Conservation (phyloP, 2,329 filamentous ascomycete genomes). For the Colletotrichum aenigma region DNA sequence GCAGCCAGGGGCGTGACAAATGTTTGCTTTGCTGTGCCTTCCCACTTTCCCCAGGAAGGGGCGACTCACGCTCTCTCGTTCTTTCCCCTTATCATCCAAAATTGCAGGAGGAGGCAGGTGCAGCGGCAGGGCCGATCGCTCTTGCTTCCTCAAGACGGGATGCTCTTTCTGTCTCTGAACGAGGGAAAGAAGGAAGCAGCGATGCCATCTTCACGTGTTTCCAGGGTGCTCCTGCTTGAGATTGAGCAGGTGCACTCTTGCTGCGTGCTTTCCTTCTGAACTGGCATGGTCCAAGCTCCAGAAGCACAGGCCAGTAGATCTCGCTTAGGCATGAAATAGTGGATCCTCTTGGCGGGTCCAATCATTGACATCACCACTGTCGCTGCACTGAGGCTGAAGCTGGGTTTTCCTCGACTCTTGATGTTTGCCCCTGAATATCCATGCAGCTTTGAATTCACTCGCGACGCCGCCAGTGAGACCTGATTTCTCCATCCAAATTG, state of each 20-base stretch:
- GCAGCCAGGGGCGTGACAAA: background rate
- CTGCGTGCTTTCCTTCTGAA: background rate
- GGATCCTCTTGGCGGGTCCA: background rate
- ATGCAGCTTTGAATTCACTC: background rate
- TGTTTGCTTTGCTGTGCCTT: background rate
- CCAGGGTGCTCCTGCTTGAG: background rate
- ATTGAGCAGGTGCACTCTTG: background rate
- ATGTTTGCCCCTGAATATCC: background rate
- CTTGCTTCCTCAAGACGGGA: background rate
- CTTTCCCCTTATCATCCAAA: background rate
- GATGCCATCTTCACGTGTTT: background rate
- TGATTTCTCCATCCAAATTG: background rate
- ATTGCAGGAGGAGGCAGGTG: background rate
- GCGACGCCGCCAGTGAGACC: background rate
- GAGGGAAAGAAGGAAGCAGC: background rate
- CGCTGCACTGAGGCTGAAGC: background rate
- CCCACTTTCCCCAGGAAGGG: background rate
- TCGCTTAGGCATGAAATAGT: background rate
- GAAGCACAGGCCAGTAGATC: background rate
- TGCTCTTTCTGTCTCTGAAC: background rate
- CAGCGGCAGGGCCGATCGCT: background rate
- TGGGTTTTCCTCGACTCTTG: background rate
- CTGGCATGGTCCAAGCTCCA: background rate
- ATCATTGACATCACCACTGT: conserved; percentile 22
- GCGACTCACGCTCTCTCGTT: background rate